phyloP scores from a whole-genome alignment of 2,329 filamentous ascomycete genomes.

The Gnomoniopsis smithogilvyi region DNA sequence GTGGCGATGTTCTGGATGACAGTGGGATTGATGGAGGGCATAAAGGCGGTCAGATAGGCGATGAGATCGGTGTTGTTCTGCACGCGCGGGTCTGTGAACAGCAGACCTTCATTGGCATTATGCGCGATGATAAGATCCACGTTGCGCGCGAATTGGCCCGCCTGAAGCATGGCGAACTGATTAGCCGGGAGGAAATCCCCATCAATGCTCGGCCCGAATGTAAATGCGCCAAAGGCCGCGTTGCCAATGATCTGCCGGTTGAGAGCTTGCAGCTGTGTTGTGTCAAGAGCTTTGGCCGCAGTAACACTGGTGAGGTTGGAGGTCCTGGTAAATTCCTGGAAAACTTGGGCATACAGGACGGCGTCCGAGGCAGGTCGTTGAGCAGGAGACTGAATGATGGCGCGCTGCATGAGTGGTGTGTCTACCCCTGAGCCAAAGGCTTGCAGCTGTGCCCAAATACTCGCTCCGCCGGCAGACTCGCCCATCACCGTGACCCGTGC shows the following conservation, averaged over 20 bases:
- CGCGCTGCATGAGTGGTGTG: constrained; percentile 35
- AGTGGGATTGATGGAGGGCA: not conserved
- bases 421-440: constrained; percentile 37
- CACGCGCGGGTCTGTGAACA: not conserved
- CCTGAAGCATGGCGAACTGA: not conserved
- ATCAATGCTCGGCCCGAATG: not conserved
- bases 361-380: constrained; percentile 10
- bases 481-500: constrained; percentile 39
- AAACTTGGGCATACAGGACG: not conserved
- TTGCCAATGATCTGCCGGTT: not conserved
- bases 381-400: constrained; percentile 31
- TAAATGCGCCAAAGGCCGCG: not conserved
- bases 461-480: constrained; percentile 43
- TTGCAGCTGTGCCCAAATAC: constrained; percentile 46
- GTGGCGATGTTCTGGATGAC: not conserved
- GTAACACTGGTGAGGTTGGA: not conserved
- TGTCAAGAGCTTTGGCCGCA: not conserved
- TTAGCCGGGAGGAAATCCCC: not conserved
- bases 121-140: not conserved
- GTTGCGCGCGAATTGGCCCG: not conserved
- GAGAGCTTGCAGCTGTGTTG: not conserved
- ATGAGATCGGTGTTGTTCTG: not conserved
- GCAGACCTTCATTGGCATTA: not conserved
- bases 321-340: not conserved
- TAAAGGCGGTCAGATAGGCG: not conserved